Conservation (phyloP, 805 yeast genomes). For the Tetrapisispora namnaoensis region DNA sequence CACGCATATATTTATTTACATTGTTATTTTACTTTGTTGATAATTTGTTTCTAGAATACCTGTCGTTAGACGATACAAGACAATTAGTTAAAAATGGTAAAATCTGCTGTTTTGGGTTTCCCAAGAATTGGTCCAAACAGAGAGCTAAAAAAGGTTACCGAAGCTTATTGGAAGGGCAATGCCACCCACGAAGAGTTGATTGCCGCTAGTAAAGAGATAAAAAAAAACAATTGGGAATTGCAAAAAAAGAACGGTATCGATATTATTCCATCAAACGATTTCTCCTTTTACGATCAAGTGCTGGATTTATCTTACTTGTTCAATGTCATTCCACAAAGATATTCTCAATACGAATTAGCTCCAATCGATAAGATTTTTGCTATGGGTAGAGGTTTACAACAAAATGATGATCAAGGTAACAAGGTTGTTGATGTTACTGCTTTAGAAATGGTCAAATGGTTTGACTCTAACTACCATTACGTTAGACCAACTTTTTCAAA, state of each 20-base stretch:
- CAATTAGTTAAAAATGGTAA: conserved; percentile 52
- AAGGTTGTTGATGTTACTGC: conserved; percentile 97
- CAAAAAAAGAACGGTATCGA: conserved; percentile 97
- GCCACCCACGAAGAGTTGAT: conserved; percentile 76
- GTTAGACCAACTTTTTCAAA: conserved; percentile 98
- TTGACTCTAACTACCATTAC: conserved; percentile 98
- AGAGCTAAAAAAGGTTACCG: conserved; percentile 98
- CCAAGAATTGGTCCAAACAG: conserved; percentile 99
- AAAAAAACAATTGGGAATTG: conserved; percentile 95
- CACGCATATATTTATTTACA: not conserved
- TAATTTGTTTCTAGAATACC: not conserved
- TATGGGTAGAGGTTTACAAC: conserved; percentile 99
- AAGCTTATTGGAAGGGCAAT: conserved; percentile 98
- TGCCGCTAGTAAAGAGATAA: conserved; percentile 88
- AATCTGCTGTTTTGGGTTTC: conserved; percentile 96
- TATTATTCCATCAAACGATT: conserved; percentile 93
- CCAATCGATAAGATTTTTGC: conserved; percentile 91
- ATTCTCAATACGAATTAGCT: conserved; percentile 81
- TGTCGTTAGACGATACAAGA: too few species aligned
- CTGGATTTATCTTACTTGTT: conserved; percentile 84
- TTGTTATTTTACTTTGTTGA: not conserved
- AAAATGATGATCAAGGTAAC: conserved; percentile 68
- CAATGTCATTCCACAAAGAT: conserved; percentile 95
- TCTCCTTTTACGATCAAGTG: conserved; percentile 96
- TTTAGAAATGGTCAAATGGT: conserved; percentile 99